Conservation (phyloP, 495 filamentous ascomycete species). For the Amorphotheca resinae region DNA sequence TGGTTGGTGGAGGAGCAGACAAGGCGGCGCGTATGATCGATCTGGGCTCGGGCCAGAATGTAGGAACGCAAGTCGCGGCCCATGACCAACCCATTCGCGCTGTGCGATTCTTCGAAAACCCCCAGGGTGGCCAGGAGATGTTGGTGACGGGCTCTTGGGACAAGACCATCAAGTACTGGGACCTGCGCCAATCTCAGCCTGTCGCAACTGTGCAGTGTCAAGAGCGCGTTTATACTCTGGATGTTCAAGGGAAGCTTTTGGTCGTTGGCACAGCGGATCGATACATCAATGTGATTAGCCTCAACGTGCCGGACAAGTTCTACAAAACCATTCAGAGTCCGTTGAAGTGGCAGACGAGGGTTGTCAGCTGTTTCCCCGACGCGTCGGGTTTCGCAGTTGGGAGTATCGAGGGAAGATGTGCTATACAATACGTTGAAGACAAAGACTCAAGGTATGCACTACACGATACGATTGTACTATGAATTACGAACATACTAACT, state of each 20-base stretch:
- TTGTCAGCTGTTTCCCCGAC: conserved; percentile 75
- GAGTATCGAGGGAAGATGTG: conserved; percentile 80
- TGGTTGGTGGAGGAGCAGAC: conserved; percentile 75
- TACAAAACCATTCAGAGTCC: conserved; percentile 77
- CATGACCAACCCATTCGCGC: conserved; percentile 72
- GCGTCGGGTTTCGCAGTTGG: conserved; percentile 76
- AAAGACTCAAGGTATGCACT: conserved; percentile 62
- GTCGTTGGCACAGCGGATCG: conserved; percentile 79
- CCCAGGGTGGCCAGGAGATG: conserved; percentile 41
- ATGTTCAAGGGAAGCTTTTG: conserved; percentile 64
- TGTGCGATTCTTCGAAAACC: conserved; percentile 61
- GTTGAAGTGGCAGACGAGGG: conserved; percentile 78
- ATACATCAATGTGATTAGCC: conserved; percentile 76
- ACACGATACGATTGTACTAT: too few species aligned
- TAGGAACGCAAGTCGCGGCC: conserved; percentile 47
- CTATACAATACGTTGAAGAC: conserved; percentile 80
- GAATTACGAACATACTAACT: conserved; percentile 2
- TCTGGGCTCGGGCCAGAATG: conserved; percentile 39
- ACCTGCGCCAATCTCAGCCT: conserved; percentile 52
- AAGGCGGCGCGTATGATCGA: conserved; percentile 74
- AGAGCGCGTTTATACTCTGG: conserved; percentile 81
- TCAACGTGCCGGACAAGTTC: conserved; percentile 63
- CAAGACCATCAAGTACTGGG: conserved; percentile 94
- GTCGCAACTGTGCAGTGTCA: conserved; percentile 54
- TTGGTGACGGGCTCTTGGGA: conserved; percentile 91